A percentile compares a stretch with the other conserved stretches of the same genome.
Evolutionary conservation across 345 rosid species (phyloP).

Genomic region (Brassica rapa): DNA sequence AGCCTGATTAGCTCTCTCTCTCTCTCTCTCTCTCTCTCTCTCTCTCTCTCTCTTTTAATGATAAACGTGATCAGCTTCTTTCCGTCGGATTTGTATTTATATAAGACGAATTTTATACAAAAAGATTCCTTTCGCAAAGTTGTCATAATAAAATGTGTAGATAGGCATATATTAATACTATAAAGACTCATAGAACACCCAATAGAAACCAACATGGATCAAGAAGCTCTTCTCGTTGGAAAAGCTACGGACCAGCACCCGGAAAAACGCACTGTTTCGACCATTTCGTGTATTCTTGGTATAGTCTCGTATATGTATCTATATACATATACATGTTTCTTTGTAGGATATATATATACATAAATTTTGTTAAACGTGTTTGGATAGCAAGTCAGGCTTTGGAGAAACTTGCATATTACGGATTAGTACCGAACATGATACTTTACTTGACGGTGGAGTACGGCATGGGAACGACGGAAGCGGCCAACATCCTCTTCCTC

Average conservation of each 20-base stretch:
- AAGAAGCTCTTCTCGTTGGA: constrained; percentile 37
- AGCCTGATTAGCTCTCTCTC: not conserved
- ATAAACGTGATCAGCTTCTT: not conserved
- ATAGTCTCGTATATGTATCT: not conserved
- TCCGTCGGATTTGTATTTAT: constrained; percentile 5
- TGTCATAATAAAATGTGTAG: not conserved
- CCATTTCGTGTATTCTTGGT: constrained; percentile 70
- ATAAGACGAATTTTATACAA: not conserved
- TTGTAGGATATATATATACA: not conserved
- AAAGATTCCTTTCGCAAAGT: not conserved
- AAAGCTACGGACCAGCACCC: constrained; percentile 4
- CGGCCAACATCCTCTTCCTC: constrained; percentile 49
- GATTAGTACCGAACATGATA: constrained; percentile 61
- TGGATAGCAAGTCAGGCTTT: constrained; percentile 62
- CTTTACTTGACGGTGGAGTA: constrained; percentile 57
- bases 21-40: not conserved
- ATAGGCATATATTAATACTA: not conserved
- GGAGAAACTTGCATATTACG: constrained; percentile 58
- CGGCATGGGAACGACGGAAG: constrained; percentile 49
- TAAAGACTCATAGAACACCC: not conserved
- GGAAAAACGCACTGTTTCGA: constrained; percentile 48
- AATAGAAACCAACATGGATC: constrained; percentile 13
- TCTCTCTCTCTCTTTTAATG: not conserved
- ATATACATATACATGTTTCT: not conserved
- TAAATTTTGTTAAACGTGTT: not conserved